phyloP scores from a whole-genome alignment of 2,329 filamentous ascomycete species.

The Cladorrhinum sp. region DNA sequence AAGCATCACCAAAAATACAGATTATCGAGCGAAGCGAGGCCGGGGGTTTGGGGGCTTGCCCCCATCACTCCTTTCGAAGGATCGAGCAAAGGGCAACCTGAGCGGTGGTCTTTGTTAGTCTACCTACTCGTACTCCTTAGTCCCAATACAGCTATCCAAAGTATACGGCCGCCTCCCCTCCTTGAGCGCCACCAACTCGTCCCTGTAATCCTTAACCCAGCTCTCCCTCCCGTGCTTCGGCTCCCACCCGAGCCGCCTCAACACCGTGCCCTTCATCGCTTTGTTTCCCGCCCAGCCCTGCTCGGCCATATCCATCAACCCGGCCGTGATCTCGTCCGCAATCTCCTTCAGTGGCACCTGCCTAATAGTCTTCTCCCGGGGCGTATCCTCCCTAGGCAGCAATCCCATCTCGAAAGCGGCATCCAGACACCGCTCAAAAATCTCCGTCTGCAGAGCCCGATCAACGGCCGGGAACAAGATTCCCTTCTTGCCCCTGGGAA shows the following conservation, averaged over 20 bases:
- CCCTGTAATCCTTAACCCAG: conserved; percentile 7
- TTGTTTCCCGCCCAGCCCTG: conserved; percentile 18
- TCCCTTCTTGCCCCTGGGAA: conserved; percentile 15
- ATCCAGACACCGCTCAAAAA: conserved; percentile 16
- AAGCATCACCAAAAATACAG: too few species aligned
- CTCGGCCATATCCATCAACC: conserved; percentile 13
- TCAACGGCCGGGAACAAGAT: conserved; percentile 16
- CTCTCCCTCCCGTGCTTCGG: conserved; percentile 9
- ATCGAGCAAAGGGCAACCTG: too few species aligned
- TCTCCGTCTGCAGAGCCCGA: conserved; percentile 11
- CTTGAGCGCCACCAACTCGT: conserved; percentile 11
- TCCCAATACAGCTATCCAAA: conserved; percentile 5
- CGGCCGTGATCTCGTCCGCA: conserved; percentile 13
- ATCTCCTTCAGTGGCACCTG: conserved; percentile 9
- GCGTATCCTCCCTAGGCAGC: conserved; percentile 17
- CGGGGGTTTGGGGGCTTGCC: too few species aligned
- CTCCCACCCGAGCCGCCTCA: conserved; percentile 16
- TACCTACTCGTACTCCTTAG: not conserved
- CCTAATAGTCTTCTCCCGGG: conserved; percentile 9
- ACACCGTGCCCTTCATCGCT: conserved; percentile 14
- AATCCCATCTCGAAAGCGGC: conserved; percentile 13
- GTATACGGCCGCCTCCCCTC: not conserved
- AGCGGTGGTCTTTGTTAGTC: too few species aligned
- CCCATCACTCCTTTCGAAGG: too few species aligned
- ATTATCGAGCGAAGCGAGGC: too few species aligned